phyloP scores from a whole-genome alignment of 495 filamentous ascomycete genomes.

The Astrocystis sublimbata region DNA sequence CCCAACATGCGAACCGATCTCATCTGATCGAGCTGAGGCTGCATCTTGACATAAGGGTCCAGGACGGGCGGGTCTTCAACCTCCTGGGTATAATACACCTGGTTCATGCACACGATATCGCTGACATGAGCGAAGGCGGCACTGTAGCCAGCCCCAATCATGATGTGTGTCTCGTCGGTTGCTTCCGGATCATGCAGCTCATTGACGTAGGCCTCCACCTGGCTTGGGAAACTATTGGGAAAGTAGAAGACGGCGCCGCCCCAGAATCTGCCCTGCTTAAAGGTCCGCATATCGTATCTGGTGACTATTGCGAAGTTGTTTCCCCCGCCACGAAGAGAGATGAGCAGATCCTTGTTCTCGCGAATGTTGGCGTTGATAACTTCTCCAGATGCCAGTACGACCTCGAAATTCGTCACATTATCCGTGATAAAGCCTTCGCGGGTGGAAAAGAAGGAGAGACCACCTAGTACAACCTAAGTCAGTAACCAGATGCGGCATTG shows the following conservation, averaged over 20 bases:
- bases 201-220: not conserved
- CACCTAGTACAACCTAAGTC: conserved; percentile 18
- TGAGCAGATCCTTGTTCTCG: conserved; percentile 52
- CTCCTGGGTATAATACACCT: conserved; percentile 20
- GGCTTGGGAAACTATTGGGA: not conserved
- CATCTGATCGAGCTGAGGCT: conserved; percentile 14
- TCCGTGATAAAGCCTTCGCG: conserved; percentile 43
- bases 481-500: too few relatives aligned
- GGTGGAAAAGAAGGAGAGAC: conserved; percentile 45
- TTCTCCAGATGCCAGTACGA: conserved; percentile 47
- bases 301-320: conserved; percentile 56
- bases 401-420: conserved; percentile 40
- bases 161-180: not conserved
- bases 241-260: conserved; percentile 14
- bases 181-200: not conserved
- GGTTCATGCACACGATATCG: conserved; percentile 8
- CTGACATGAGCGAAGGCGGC: not conserved
- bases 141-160: not conserved
- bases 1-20: not conserved
- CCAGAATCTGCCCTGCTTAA: conserved; percentile 9
- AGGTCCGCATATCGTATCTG: conserved; percentile 36
- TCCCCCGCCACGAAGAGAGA: conserved; percentile 53
- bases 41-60: conserved; percentile 11
- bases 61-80: conserved; percentile 22
- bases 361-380: conserved; percentile 43